These are phyloP conservation scores for Novymonas esmeraldas DNA, from an alignment of 208 protist species.

Conservation along the genomic window DNA sequence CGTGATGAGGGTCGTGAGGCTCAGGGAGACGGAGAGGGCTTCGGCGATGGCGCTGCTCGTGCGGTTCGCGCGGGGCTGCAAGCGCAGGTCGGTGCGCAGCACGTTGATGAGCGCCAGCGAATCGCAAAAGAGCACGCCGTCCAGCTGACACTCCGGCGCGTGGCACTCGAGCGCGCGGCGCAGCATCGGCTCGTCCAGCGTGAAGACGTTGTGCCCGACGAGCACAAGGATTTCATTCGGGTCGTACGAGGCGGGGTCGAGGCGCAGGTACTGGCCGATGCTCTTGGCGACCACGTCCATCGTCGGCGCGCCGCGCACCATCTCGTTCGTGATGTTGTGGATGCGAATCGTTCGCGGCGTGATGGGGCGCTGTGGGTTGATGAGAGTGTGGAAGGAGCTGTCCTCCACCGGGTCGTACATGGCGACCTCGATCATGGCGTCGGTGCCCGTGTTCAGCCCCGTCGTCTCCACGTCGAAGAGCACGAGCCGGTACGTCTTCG, in stretches of 20 bases:
- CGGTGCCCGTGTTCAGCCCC: constrained; percentile 76
- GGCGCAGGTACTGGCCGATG: constrained; percentile 70
- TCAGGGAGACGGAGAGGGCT: constrained; percentile 63
- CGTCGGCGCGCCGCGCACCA: constrained; percentile 62
- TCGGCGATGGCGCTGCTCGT: constrained; percentile 52
- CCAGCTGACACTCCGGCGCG: constrained; percentile 32
- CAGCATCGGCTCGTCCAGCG: constrained; percentile 86
- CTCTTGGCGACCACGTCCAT: constrained; percentile 54
- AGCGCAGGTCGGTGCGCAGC: constrained; percentile 8
- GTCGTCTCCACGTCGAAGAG: constrained; percentile 91
- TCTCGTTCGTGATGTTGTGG: constrained; percentile 85
- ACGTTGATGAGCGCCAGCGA: constrained; percentile 58
- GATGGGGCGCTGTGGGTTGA: constrained; percentile 75
- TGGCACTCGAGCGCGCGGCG: constrained; percentile 59
- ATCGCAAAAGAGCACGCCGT: constrained; percentile 86
- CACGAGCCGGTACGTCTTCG: constrained; percentile 50
- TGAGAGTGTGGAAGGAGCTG: constrained; percentile 71
- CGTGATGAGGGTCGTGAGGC: constrained; percentile 67
- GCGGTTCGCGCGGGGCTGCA: constrained; percentile 5
- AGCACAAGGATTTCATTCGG: constrained; percentile 70
- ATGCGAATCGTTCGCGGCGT: constrained; percentile 66
- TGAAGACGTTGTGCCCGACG: constrained; percentile 86
- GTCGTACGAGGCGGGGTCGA: constrained; percentile 41
- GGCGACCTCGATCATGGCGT: constrained; percentile 85
- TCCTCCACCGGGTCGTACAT: constrained; percentile 86